Base-by-base conservation (phyloP, 1,284 basidiomycete genomes). In the Ganoderma multipileum region DNA sequence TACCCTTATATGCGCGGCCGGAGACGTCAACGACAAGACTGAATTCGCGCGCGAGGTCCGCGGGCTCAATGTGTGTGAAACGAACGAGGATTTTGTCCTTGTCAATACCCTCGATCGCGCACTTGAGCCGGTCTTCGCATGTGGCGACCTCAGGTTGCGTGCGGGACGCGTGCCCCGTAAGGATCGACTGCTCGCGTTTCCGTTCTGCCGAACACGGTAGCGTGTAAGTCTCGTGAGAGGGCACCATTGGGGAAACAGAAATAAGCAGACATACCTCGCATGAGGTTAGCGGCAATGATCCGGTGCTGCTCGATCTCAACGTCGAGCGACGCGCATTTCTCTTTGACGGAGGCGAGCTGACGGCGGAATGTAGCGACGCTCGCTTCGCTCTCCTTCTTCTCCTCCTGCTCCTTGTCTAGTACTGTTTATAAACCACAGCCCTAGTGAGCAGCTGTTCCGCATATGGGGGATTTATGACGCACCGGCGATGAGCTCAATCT, bases 11-110 rank as follows among this genome's bases (percentile, higher is more conserved):
- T 2, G 81, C 78, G 14, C 81, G 79, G 11, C 81, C 79, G 0
- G 90, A 88, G 20, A 95, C 83, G 75, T 97, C 94, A 33, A 96
- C 78, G 0, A 95, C 89, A 67, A 96, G 84, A 65, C 86, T 91
- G 71, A 90, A 94, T 74, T 95, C 93, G 39, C 87, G 83, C 18
- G 85, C 63, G 8, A 62, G 83, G 66, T 91, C 86, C 0, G 81
- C 74, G 2, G 85, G 82, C 75, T 94, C 91, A 54, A 96, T 79
- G 64, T 88, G 81, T 3, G 86, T 86, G 79, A 95, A 95, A 5
- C 90, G 87, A 62, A 96, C 81, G 59, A 95, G 84, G 14, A 96
- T 83, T 62, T 89, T 87, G 76, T 94, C 90, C 55, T 83, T 83
- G 72, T 89, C 89, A 30, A 95, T 87, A 38, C 94, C 94, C 77